Base-by-base conservation (phyloP, 768 basidiomycete genomes). In the Asterophora lycoperdoides region DNA sequence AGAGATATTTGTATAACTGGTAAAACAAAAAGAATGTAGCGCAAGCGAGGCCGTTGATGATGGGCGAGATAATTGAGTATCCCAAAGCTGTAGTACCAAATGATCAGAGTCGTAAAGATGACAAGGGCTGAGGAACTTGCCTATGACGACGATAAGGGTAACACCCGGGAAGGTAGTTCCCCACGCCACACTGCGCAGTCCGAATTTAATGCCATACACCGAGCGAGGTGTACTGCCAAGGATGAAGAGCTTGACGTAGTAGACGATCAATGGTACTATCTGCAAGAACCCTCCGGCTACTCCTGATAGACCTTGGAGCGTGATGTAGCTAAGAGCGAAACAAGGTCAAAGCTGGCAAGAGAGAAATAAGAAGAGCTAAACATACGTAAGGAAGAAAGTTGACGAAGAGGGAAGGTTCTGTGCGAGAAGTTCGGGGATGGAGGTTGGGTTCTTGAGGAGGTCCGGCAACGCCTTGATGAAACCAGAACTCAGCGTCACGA, bases 1-100 rank as follows among this genome's bases (percentile, higher is more conserved):
- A 93, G 26, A 90, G 79, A 58, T 92, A 93, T 66, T 89, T 91
- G 78, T 89, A 92, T 30, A 91, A 67, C 51, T 82, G 70, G 66
- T 87, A 94, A 68, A 92, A 89, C 37, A 85, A 65, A 65, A 88
- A 83, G 74, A 98, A 96, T 1, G 89, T 83, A 23, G 76, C 73
- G 55, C 81, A 81, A 2, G 89, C 84, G 39, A 98, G 81, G 7
- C 94, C 94, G 55, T 92, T 94, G 71, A 96, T 93, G 61, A 98
- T 76, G 0, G 95, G 94, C 5, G 92, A 84, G 56, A 97, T 94
- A 62, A 93, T 78, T 29, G 83, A 85, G 70, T 97, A 98, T 2
- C 78, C 84, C 20, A 90, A 64, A 8, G 84, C 83, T 85, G 49
- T 33, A 15, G 33, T 35, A 30, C 59, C 34, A 49, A 33, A 48